Percentiles rank a stretch among this genome's conserved stretches.
Evolutionary conservation across 2,329 filamentous ascomycete genomes (phyloP).

Genomic region (Fonsecaea pedrosoi): DNA sequence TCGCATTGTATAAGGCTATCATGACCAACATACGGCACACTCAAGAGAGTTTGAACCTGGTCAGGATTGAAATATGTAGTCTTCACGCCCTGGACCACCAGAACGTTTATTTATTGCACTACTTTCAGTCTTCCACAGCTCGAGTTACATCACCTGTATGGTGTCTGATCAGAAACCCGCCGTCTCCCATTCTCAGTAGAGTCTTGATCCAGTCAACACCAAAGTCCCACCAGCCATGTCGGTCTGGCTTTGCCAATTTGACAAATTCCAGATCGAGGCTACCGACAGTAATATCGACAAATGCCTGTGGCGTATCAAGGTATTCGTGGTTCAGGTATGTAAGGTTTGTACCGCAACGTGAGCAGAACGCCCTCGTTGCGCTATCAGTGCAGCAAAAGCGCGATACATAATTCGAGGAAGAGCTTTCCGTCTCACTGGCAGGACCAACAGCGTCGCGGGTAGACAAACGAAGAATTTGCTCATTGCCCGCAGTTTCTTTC

Average conservation of each 20-base stretch:
- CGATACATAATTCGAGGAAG: slow-evolving; percentile 30
- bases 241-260: slow-evolving; percentile 35
- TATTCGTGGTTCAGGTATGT: slow-evolving; percentile 30
- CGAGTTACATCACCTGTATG: slow-evolving; percentile 21
- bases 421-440: slow-evolving; percentile 18
- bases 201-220: slow-evolving; percentile 41
- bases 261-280: slow-evolving; percentile 40
- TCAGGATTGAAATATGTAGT: neutral
- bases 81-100: neutral
- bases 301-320: slow-evolving; percentile 26
- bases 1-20: too few species aligned
- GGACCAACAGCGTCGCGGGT: slow-evolving; percentile 25
- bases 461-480: slow-evolving; percentile 22
- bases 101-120: neutral
- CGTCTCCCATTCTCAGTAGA: slow-evolving; percentile 33
- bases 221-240: slow-evolving; percentile 39
- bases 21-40: neutral
- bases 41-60: neutral
- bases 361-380: slow-evolving; percentile 42
- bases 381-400: slow-evolving; percentile 35
- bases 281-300: slow-evolving; percentile 40
- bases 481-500: neutral
- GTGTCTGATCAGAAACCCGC: slow-evolving; percentile 33
- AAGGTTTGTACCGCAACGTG: slow-evolving; percentile 42
- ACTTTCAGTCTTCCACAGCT: slow-evolving; percentile 19